A percentile compares a stretch with the other conserved stretches of the same genome.
phyloP scores from a whole-genome alignment of 345 rosid species.

The Punica granatum region DNA sequence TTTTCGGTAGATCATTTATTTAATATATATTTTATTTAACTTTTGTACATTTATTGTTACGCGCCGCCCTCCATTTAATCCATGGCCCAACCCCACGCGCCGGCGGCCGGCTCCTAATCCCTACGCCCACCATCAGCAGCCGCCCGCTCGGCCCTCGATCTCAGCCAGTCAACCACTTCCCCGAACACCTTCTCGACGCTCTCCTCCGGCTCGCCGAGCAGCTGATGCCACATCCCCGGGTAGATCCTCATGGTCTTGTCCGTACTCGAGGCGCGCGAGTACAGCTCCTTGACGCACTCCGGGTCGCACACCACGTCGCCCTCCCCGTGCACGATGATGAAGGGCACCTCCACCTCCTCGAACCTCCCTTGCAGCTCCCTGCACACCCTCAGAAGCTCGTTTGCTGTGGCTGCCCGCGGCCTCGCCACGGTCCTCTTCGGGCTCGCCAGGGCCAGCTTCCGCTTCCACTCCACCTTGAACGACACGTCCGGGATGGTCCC shows the following conservation, averaged over 20 bases:
- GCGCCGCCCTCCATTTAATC: neutral
- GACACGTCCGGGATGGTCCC: slow-evolving; percentile 59
- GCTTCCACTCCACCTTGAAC: slow-evolving; percentile 79
- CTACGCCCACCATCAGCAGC: neutral
- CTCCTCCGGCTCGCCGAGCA: slow-evolving; percentile 76
- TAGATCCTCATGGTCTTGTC: slow-evolving; percentile 71
- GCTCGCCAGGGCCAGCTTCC: slow-evolving; percentile 54
- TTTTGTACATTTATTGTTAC: neutral
- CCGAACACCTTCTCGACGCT: slow-evolving; percentile 56
- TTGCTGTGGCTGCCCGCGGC: slow-evolving; percentile 88
- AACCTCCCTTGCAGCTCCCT: slow-evolving; percentile 65
- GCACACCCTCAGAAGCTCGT: slow-evolving; percentile 66
- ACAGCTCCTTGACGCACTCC: slow-evolving; percentile 57
- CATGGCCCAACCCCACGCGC: neutral
- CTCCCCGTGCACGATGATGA: slow-evolving; percentile 71
- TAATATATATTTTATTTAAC: neutral
- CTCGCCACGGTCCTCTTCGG: slow-evolving; percentile 48
- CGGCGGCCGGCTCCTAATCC: neutral
- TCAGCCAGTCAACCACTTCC: slow-evolving; percentile 72
- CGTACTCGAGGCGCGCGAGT: slow-evolving; percentile 48
- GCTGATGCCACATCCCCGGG: slow-evolving; percentile 88
- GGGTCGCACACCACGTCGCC: slow-evolving; percentile 83
- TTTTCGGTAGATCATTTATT: too few species aligned
- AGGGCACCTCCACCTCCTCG: slow-evolving; percentile 72
- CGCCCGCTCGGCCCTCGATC: slow-evolving; percentile 26